Conservation (phyloP, 139 green algal genomes). For the Trebouxia sp. region DNA sequence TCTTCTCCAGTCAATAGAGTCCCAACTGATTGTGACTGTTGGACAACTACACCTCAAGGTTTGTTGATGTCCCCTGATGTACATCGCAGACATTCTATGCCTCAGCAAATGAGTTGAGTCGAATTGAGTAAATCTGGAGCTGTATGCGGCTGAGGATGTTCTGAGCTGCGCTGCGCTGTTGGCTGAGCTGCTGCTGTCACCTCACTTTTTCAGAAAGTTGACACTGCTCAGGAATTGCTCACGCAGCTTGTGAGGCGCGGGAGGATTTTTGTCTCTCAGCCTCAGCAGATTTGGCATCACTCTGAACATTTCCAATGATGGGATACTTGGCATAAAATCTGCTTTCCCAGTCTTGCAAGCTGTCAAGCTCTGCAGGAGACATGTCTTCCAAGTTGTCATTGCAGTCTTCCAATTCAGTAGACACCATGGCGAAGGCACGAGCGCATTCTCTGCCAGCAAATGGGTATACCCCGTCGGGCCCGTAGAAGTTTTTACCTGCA, state of each 20-base stretch:
- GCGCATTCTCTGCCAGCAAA: conserved; percentile 84
- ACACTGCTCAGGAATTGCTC: not conserved
- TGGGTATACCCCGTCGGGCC: conserved; percentile 81
- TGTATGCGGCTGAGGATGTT: too few relatives aligned
- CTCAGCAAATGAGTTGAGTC: too few relatives aligned
- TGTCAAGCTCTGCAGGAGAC: conserved; percentile 60
- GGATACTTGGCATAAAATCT: conserved; percentile 40
- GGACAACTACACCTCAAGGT: too few relatives aligned
- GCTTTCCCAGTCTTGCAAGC: conserved; percentile 73
- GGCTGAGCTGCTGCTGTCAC: too few relatives aligned
- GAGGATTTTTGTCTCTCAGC: conserved; percentile 7
- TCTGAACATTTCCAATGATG: conserved; percentile 27
- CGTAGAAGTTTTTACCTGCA: conserved; percentile 76
- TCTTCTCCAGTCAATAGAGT: too few relatives aligned
- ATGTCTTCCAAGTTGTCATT: conserved; percentile 59
- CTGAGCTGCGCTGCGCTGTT: too few relatives aligned
- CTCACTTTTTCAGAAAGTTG: too few relatives aligned
- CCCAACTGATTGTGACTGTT: too few relatives aligned
- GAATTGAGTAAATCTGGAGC: too few relatives aligned
- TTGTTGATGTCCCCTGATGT: too few relatives aligned
- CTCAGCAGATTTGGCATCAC: not conserved
- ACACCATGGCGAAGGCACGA: conserved; percentile 79
- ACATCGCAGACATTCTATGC: too few relatives aligned
- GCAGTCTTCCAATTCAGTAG: conserved; percentile 70
- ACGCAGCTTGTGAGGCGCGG: not conserved